Conservation (phyloP, 495 filamentous ascomycete genomes). For the Hyaloscypha finlandica region DNA sequence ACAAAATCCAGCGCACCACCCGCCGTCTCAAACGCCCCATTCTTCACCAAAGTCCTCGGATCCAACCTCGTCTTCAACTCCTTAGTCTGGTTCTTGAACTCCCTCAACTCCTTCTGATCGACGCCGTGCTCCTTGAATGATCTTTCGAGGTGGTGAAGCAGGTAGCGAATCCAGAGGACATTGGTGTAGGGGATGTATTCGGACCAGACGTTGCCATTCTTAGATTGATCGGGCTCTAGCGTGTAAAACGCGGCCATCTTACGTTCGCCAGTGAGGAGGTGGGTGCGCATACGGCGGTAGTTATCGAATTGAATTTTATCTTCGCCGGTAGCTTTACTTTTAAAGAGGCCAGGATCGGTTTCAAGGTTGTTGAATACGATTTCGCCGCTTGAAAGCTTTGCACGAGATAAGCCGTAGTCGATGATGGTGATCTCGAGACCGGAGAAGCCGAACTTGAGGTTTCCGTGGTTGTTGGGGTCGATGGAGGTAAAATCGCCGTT, state of each 20-base stretch:
- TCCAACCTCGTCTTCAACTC: slow-evolving; percentile 47
- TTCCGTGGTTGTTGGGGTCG: slow-evolving; percentile 7
- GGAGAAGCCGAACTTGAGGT: slow-evolving; percentile 62
- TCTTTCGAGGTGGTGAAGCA: slow-evolving; percentile 33
- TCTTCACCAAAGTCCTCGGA: slow-evolving; percentile 32
- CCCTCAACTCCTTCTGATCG: slow-evolving; percentile 7
- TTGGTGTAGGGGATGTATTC: slow-evolving; percentile 50
- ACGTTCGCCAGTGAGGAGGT: slow-evolving; percentile 42
- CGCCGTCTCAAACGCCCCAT: slow-evolving; percentile 28
- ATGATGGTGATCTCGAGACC: slow-evolving; percentile 79
- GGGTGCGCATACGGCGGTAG: slow-evolving; percentile 49
- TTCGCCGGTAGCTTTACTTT: neutral
- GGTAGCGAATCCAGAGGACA: slow-evolving; percentile 54
- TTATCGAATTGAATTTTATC: slow-evolving; percentile 33
- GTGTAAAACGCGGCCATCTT: slow-evolving; percentile 31
- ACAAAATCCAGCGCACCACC: slow-evolving; percentile 16
- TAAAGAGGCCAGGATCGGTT: slow-evolving; percentile 51
- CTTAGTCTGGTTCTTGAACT: slow-evolving; percentile 41
- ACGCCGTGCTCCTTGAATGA: slow-evolving; percentile 6
- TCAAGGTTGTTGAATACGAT: slow-evolving; percentile 53
- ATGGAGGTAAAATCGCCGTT: slow-evolving; percentile 5
- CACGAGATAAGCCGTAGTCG: slow-evolving; percentile 86
- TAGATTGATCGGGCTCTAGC: slow-evolving; percentile 17
- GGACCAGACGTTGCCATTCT: slow-evolving; percentile 35
- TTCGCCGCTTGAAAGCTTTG: slow-evolving; percentile 26